phyloP scores from a whole-genome alignment of 83 land plant genomes.

The Picea abies region DNA sequence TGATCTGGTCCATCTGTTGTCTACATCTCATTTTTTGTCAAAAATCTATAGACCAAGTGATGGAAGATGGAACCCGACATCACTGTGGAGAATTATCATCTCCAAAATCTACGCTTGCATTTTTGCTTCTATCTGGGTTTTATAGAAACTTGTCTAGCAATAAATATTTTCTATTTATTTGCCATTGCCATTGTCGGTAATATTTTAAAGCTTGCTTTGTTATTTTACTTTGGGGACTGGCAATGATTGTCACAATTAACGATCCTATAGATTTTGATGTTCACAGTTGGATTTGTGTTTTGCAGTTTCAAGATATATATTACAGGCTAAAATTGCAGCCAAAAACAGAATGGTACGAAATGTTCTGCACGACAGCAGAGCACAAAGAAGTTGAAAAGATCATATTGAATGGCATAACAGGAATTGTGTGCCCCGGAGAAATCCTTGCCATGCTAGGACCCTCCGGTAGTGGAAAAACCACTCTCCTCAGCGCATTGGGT shows the following conservation, averaged over 20 bases:
- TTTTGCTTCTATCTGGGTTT: no score
- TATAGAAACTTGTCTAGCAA: no score
- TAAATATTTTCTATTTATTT: no score
- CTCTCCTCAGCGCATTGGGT: conserved; percentile 67
- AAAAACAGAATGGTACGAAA: not conserved
- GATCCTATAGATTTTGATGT: not conserved
- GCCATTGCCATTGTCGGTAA: no score
- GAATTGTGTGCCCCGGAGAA: conserved; percentile 69
- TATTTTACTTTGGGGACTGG: no score
- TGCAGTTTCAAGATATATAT: conserved; percentile 13
- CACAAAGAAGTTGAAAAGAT: conserved; percentile 38
- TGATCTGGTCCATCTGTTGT: not conserved
- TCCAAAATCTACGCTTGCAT: no score
- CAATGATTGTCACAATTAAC: no score
- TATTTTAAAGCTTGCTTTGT: no score
- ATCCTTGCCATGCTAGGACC: conserved; percentile 83
- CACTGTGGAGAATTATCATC: no score
- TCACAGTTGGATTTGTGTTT: not conserved
- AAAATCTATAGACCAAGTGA: not conserved
- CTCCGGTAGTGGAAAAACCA: conserved; percentile 88
- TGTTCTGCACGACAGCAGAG: not conserved
- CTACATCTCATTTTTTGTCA: not conserved
- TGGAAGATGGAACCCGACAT: not conserved
- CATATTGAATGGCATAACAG: conserved; percentile 61
- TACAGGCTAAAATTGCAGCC: conserved; percentile 10